Base-by-base conservation (phyloP, 2,329 filamentous ascomycete species). In the Verticillium dahliae region DNA sequence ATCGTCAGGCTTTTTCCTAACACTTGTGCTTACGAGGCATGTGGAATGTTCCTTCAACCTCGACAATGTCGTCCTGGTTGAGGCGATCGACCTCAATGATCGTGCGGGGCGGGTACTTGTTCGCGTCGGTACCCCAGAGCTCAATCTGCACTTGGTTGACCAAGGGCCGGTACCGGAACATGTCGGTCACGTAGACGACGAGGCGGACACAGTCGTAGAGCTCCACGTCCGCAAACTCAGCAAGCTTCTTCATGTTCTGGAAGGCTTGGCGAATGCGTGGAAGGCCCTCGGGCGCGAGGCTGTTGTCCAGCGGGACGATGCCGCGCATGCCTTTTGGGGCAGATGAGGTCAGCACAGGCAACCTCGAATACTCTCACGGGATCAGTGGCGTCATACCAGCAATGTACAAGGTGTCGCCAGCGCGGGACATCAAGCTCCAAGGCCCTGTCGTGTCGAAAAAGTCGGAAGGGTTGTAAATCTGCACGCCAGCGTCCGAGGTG, bases 11-110 rank as follows among this genome's bases (percentile, higher is more conserved):
- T 22, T 2, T 22, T 22, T 22, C 18, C 18, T 22, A 58, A 41
- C 57, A 58, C 14, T 58, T 58, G 2, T 27, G 38, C 35, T 58
- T 58, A 3, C 57, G 57, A 45, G 57, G 57, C 37, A 41, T 41
- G 57, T 58, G 33, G 58, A 72, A 72, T 0, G 71, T 73, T 1
- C 69, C 71, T 61, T 73, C 71, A 1, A 73, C 70, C 56, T 73
- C 69, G 6, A 72, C 67, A 55, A 73, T 73, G 37, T 72, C 70
- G 56, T 73, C 69, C 33, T 73, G 68, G 45, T 74, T 74, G 58
- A 74, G 45, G 50, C 70, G 66, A 35, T 68, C 65, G 3, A 73
- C 71, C 57, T 74, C 72, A 13, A 74, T 63, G 22, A 73, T 73
- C 5, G 68, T 71, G 2, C 70, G 62, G 3, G 71, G 69, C 39